Conservation (phyloP, 768 basidiomycete species). For the Lactarius indigo region DNA sequence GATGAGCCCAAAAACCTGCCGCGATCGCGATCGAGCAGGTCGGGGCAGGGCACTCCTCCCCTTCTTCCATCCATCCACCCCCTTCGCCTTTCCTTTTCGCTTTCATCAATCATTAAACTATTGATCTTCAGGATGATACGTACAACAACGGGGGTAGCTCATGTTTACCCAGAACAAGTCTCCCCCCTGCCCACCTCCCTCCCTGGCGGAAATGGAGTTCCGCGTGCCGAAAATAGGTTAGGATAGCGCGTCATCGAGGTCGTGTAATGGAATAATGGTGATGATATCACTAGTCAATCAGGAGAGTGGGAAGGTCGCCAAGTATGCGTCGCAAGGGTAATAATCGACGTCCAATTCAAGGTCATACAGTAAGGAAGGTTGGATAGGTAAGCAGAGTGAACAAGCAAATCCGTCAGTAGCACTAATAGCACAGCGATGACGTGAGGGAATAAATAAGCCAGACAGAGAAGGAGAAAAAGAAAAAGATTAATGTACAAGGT, state of each 20-base stretch:
- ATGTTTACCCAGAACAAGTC: neutral
- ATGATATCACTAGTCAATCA: slow-evolving; percentile 12
- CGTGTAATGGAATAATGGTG: neutral
- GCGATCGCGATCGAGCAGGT: neutral
- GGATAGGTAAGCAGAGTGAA: neutral
- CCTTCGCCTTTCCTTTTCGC: neutral
- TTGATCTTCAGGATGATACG: slow-evolving; percentile 16
- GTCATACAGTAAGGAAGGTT: slow-evolving; percentile 1
- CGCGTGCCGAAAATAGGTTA: slow-evolving; percentile 10
- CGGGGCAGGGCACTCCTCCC: neutral
- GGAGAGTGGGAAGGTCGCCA: neutral
- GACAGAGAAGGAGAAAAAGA: neutral
- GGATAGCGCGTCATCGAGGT: slow-evolving; percentile 16
- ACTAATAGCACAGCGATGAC: slow-evolving; percentile 20
- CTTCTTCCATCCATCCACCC: too few relatives aligned
- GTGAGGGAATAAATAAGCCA: slow-evolving; percentile 12
- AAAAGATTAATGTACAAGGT: slow-evolving; percentile 10
- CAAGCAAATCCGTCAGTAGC: slow-evolving; percentile 15
- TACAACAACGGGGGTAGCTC: slow-evolving; percentile 6
- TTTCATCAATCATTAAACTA: neutral
- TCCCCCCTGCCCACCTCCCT: slow-evolving; percentile 10
- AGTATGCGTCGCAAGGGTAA: slow-evolving; percentile 7
- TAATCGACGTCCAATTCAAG: slow-evolving; percentile 14
- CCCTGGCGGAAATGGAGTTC: slow-evolving; percentile 7
- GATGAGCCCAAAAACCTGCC: neutral